Conservation (phyloP, 1,284 basidiomycete species). For the Rhodotorula mucilaginosa region DNA sequence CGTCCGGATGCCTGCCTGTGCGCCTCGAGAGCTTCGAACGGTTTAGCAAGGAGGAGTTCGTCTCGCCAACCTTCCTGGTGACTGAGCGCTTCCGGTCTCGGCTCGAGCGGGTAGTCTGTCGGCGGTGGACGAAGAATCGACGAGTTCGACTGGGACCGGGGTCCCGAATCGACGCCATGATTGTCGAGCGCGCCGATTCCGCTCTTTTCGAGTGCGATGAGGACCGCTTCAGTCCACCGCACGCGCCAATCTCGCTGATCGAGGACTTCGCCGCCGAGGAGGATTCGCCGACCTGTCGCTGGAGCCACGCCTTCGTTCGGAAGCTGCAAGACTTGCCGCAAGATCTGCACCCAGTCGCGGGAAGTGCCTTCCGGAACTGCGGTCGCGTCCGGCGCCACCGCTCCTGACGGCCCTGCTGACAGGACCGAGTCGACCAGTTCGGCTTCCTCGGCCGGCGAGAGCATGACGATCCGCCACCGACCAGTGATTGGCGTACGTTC, state of each 20-base stretch:
- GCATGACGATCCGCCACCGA: conserved; percentile 38
- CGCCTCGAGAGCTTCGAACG: neutral
- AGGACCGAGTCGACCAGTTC: conserved; percentile 36
- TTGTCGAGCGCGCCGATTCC: neutral
- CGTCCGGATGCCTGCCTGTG: neutral
- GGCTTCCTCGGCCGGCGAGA: conserved; percentile 40
- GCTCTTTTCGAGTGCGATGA: conserved; percentile 37
- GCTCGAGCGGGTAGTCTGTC: conserved; percentile 19
- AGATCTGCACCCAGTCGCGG: conserved; percentile 43
- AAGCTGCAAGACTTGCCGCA: conserved; percentile 38
- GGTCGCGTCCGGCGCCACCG: neutral
- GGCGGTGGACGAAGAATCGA: conserved; percentile 23
- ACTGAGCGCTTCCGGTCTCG: conserved; percentile 1
- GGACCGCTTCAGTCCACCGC: conserved; percentile 37
- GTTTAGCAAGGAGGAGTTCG: conserved; percentile 23
- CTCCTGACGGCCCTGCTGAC: neutral
- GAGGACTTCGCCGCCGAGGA: conserved; percentile 44
- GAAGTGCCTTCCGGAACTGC: conserved; percentile 12
- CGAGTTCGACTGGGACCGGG: neutral
- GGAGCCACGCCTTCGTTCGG: conserved; percentile 34
- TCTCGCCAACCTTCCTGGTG: conserved; percentile 11
- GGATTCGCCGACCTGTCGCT: conserved; percentile 21
- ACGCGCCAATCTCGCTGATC: conserved; percentile 42
- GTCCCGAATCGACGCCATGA: neutral
- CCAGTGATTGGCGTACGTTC: conserved; percentile 44